Evolutionary conservation across 768 basidiomycete species (phyloP).

Genomic region (Piloderma croceum): DNA sequence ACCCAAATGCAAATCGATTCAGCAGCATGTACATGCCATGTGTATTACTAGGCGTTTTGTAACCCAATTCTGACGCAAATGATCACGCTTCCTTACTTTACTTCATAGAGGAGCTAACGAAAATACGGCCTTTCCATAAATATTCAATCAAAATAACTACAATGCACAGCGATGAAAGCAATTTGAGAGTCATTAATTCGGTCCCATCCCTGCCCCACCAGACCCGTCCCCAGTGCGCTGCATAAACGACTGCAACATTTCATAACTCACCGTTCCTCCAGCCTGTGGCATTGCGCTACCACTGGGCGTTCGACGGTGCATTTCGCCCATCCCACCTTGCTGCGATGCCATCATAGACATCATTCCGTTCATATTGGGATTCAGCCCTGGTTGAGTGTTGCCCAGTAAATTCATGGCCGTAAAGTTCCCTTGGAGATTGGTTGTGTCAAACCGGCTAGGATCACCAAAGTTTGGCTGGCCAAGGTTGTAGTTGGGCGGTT

Average conservation of each 20-base stretch:
- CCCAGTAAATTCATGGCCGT: too few relatives aligned
- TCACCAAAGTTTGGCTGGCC: not conserved
- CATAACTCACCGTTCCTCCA: conserved; percentile 25
- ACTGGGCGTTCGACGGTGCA: conserved; percentile 22
- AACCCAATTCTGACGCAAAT: too few relatives aligned
- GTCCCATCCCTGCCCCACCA: not conserved
- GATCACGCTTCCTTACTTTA: too few relatives aligned
- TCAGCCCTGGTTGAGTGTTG: not conserved
- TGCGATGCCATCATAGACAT: conserved; percentile 1
- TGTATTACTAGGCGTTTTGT: not conserved
- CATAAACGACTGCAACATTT: conserved; percentile 45
- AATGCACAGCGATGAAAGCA: too few relatives aligned
- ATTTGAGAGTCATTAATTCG: not conserved
- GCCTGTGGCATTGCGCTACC: conserved; percentile 7
- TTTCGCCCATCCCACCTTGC: conserved; percentile 11
- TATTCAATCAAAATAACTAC: too few relatives aligned
- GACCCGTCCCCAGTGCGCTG: conserved; percentile 33
- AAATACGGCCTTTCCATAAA: too few relatives aligned
- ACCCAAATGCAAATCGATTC: too few relatives aligned
- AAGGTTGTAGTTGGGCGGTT: conserved; percentile 2
- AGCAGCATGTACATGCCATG: not conserved
- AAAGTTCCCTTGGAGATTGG: too few relatives aligned
- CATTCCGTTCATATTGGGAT: not conserved
- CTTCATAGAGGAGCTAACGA: too few relatives aligned
- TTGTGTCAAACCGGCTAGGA: not conserved